Evolutionary conservation across 2,329 filamentous ascomycete genomes (phyloP).

Genomic region (Hypoxylon rubiginosum): DNA sequence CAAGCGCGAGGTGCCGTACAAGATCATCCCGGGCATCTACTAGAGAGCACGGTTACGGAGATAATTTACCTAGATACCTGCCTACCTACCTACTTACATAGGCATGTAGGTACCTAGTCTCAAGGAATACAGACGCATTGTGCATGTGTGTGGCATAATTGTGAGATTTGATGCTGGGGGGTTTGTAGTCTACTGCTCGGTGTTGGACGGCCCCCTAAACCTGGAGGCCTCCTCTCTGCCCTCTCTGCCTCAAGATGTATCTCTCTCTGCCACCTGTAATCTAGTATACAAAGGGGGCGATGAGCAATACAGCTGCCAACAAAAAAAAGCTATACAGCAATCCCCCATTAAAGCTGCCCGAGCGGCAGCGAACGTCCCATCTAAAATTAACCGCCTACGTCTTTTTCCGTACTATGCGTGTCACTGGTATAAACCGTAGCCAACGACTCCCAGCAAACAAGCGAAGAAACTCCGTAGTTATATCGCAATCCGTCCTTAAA

Average conservation of each 20-base stretch:
- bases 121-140: neutral
- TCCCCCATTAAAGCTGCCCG: neutral
- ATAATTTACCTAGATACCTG: neutral
- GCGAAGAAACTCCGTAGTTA: slow-evolving; percentile 22
- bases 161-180: neutral
- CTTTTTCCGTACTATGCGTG: slow-evolving; percentile 6
- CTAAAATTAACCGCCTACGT: slow-evolving; percentile 24
- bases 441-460: slow-evolving; percentile 37
- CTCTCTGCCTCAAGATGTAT: neutral
- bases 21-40: slow-evolving; percentile 56
- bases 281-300: slow-evolving; percentile 38
- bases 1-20: slow-evolving; percentile 55
- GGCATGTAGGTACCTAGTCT: neutral
- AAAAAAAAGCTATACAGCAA: slow-evolving; percentile 18
- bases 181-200: neutral
- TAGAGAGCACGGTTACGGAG: slow-evolving; percentile 31
- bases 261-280: slow-evolving; percentile 21
- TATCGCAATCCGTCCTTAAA: slow-evolving; percentile 29
- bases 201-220: slow-evolving; percentile 5
- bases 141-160: neutral
- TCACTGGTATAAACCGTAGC: slow-evolving; percentile 36
- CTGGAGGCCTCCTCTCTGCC: neutral
- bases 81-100: too few species aligned
- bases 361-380: slow-evolving; percentile 7
- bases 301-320: slow-evolving; percentile 4